Percentiles rank a stretch among this genome's conserved stretches.
phyloP scores from a whole-genome alignment of 2,329 filamentous ascomycete genomes.

The Clarireedia monteithiana region DNA sequence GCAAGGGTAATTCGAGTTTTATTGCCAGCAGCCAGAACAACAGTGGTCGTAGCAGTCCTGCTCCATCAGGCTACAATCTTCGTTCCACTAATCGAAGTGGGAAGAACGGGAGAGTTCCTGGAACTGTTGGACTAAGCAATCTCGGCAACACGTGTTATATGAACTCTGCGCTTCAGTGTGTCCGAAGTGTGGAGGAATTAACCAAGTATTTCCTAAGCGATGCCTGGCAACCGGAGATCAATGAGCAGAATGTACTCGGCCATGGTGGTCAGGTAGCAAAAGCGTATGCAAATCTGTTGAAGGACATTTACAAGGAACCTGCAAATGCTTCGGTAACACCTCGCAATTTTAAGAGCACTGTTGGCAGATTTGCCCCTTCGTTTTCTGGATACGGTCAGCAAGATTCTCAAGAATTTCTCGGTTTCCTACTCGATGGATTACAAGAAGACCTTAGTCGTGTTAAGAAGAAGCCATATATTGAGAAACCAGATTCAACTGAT shows the following conservation, averaged over 20 bases:
- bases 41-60: conserved; percentile 64
- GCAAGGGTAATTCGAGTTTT: conserved; percentile 13
- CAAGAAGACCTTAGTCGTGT: conserved; percentile 94
- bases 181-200: conserved; percentile 87
- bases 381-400: conserved; percentile 96
- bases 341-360: conserved; percentile 70
- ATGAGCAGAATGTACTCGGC: conserved; percentile 75
- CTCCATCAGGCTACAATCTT: conserved; percentile 55
- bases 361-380: conserved; percentile 72
- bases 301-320: conserved; percentile 67
- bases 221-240: conserved; percentile 72
- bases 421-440: conserved; percentile 86
- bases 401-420: conserved; percentile 93
- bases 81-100: conserved; percentile 49
- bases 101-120: conserved; percentile 61
- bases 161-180: conserved; percentile 94
- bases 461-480: conserved; percentile 91
- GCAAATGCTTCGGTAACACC: conserved; percentile 65
- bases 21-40: conserved; percentile 35
- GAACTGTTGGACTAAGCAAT: conserved; percentile 79
- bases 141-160: conserved; percentile 98
- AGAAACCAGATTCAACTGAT: conserved; percentile 96
- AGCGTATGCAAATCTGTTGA: conserved; percentile 68
- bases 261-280: conserved; percentile 83
- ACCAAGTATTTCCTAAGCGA: conserved; percentile 81